Evolutionary conservation across 2,329 filamentous ascomycete species (phyloP).

Genomic region (Alternaria rosae): DNA sequence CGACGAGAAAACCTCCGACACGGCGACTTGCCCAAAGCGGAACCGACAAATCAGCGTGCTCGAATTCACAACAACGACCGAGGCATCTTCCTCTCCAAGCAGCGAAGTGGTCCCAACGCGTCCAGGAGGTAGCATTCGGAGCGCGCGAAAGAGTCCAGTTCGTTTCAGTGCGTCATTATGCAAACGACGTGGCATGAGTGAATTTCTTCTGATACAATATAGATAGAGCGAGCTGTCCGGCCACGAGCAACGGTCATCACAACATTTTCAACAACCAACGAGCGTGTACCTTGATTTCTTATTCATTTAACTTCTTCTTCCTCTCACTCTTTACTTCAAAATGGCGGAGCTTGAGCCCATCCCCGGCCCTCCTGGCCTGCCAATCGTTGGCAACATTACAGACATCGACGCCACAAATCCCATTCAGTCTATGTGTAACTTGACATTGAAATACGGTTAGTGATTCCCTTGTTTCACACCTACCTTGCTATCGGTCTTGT

Average conservation of each 20-base stretch:
- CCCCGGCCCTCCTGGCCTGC: conserved; percentile 69
- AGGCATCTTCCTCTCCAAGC: conserved; percentile 25
- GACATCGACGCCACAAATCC: conserved; percentile 69
- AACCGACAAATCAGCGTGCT: conserved; percentile 22
- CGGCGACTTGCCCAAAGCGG: conserved; percentile 1
- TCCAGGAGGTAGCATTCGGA: conserved; percentile 12
- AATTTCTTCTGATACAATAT: conserved; percentile 1
- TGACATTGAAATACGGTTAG: conserved; percentile 72
- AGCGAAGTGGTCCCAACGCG: conserved; percentile 13
- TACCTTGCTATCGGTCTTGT: background rate
- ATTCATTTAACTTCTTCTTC: background rate
- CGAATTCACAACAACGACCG: conserved; percentile 18
- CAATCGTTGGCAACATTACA: conserved; percentile 69
- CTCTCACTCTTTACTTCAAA: background rate
- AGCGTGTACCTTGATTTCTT: background rate
- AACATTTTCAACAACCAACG: background rate
- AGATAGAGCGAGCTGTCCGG: conserved; percentile 8
- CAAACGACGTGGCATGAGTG: conserved; percentile 13
- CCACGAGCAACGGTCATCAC: background rate
- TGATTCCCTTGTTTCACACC: background rate
- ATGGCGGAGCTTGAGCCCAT: conserved; percentile 55
- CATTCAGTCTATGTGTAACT: conserved; percentile 60
- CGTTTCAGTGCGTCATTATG: conserved; percentile 20
- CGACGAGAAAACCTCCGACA: conserved; percentile 10
- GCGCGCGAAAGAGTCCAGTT: conserved; percentile 12